Evolutionary conservation across 441 rosid genomes (phyloP).

Genomic region (Isatis lusitanica): DNA sequence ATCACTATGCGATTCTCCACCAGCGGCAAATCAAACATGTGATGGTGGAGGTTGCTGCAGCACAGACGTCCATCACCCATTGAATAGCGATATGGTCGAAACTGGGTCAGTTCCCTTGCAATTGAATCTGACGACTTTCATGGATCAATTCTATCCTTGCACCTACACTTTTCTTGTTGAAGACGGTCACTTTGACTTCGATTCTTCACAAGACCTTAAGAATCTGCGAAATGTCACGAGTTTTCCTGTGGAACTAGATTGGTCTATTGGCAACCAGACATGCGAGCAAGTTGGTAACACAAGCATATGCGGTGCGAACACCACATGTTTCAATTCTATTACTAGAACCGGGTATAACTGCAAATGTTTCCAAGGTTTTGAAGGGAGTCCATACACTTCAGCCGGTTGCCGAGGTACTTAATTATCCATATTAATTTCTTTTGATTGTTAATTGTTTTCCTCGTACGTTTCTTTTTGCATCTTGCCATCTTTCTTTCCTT

Average conservation of each 20-base stretch:
- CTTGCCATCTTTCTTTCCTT: background rate
- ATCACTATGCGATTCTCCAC: background rate
- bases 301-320: conserved; percentile 19
- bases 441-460: background rate
- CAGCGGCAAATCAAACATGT: background rate
- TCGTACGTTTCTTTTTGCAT: background rate
- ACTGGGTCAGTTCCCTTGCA: background rate
- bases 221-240: accelerated
- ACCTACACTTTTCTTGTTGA: conserved; percentile 6
- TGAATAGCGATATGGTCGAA: background rate
- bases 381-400: conserved; percentile 19
- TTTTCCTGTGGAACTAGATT: conserved; percentile 2
- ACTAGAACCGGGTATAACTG: background rate
- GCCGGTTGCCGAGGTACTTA: conserved; percentile 23
- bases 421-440: background rate
- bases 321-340: background rate
- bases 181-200: background rate
- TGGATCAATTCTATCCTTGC: background rate
- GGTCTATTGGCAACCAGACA: conserved; percentile 7
- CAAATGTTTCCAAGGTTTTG: background rate
- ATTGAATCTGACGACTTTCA: background rate
- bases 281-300: background rate
- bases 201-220: background rate
- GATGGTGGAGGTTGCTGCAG: background rate
- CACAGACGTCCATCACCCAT: background rate